phyloP scores from a whole-genome alignment of 108 stramenopile species.

The Pelagomonas calceolata region DNA sequence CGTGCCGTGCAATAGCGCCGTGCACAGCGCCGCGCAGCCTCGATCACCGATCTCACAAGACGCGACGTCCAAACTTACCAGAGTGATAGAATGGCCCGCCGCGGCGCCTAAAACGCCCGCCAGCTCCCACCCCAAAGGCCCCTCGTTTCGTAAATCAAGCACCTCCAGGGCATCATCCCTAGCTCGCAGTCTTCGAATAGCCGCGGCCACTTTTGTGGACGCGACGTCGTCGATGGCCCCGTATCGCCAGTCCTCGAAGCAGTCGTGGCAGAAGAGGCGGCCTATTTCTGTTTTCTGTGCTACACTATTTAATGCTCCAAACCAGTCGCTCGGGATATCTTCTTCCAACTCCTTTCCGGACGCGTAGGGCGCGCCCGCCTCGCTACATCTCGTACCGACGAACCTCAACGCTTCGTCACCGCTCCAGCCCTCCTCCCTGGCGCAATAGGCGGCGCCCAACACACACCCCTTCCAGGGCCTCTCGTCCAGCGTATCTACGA shows the following conservation, averaged over 20 bases:
- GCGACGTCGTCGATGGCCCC: not conserved
- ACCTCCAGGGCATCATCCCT: not conserved
- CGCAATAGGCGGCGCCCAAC: no score
- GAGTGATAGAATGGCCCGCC: not conserved
- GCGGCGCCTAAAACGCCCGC: not conserved
- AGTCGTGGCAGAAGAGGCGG: not conserved
- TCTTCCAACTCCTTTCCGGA: no score
- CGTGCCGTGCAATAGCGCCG: not conserved
- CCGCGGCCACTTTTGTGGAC: not conserved
- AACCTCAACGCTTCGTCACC: no score
- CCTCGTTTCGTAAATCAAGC: not conserved
- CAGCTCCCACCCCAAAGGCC: not conserved
- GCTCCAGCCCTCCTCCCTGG: no score
- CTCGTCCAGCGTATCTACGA: no score
- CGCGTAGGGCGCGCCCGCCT: no score
- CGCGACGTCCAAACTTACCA: not conserved
- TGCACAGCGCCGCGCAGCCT: not conserved
- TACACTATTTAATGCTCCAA: no score
- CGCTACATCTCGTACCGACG: no score
- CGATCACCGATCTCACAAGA: not conserved
- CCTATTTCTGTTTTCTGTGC: not conserved
- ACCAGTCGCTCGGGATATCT: no score
- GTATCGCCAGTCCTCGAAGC: not conserved
- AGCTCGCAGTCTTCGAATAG: not conserved
- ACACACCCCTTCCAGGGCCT: no score